phyloP scores from a whole-genome alignment of 495 filamentous ascomycete genomes.

The Talaromyces borbonicus region DNA sequence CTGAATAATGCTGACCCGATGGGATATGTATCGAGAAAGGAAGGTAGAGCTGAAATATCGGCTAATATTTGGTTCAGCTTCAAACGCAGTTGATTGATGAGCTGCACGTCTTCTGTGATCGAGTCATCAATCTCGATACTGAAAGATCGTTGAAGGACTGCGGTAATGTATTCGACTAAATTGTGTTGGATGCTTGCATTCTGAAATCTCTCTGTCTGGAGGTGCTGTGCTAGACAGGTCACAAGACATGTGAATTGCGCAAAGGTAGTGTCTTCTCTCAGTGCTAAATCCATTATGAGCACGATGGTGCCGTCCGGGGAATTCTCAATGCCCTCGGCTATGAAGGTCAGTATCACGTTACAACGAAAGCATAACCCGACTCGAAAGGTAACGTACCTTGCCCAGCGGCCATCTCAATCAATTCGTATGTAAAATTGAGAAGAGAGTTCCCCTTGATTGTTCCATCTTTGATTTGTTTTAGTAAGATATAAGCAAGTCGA shows the following conservation, averaged over 20 bases:
- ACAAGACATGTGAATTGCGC: slow-evolving; percentile 26
- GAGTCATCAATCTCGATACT: slow-evolving; percentile 18
- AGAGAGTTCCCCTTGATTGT: slow-evolving; percentile 23
- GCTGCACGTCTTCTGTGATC: slow-evolving; percentile 37
- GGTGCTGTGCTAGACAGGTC: slow-evolving; percentile 22
- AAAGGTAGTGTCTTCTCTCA: slow-evolving; percentile 15
- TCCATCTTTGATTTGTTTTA: slow-evolving; percentile 27
- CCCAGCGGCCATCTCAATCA: slow-evolving; percentile 30
- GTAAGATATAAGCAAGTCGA: slow-evolving; percentile 37
- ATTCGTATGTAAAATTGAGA: slow-evolving; percentile 29
- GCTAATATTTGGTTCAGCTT: slow-evolving; percentile 49
- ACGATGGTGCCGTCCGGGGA: slow-evolving; percentile 33
- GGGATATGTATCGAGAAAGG: slow-evolving; percentile 43
- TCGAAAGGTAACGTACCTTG: slow-evolving; percentile 23
- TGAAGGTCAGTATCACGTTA: background rate
- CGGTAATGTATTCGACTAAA: slow-evolving; percentile 23
- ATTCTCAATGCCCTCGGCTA: slow-evolving; percentile 26
- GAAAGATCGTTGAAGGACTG: slow-evolving; percentile 24
- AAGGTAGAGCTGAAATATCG: slow-evolving; percentile 50
- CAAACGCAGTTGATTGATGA: slow-evolving; percentile 42
- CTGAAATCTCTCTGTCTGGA: slow-evolving; percentile 34
- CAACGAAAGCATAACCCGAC: background rate
- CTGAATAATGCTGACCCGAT: slow-evolving; percentile 37
- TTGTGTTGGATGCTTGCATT: slow-evolving; percentile 25
- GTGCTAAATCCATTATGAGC: slow-evolving; percentile 26